Conservation (phyloP, 2,329 filamentous ascomycete species). For the Neopestalotiopsis clavispora region DNA sequence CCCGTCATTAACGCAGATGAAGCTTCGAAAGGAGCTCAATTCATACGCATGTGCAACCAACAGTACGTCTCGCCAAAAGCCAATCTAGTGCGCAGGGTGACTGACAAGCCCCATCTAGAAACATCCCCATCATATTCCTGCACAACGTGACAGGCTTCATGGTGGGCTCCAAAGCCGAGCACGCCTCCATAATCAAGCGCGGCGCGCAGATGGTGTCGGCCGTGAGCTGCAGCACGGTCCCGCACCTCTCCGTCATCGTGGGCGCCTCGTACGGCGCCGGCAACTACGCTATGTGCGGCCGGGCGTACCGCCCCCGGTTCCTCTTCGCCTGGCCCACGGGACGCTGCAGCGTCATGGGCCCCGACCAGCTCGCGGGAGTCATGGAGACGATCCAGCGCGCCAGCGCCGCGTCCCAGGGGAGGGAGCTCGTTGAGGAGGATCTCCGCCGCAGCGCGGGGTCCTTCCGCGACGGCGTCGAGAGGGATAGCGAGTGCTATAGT, state of each 20-base stretch:
- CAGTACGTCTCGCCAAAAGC: slow-evolving; percentile 22
- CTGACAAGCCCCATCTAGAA: slow-evolving; percentile 6
- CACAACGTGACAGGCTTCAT: slow-evolving; percentile 55
- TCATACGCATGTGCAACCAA: slow-evolving; percentile 49
- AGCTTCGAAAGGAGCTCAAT: slow-evolving; percentile 45
- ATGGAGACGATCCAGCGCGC: slow-evolving; percentile 34
- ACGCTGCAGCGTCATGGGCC: slow-evolving; percentile 45
- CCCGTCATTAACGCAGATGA: slow-evolving; percentile 46
- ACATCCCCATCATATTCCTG: slow-evolving; percentile 47
- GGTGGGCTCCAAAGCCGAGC: slow-evolving; percentile 50
- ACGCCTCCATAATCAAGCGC: slow-evolving; percentile 47
- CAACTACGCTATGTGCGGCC: slow-evolving; percentile 52
- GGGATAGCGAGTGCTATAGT: slow-evolving; percentile 28
- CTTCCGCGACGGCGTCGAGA: slow-evolving; percentile 25
- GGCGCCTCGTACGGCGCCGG: slow-evolving; percentile 51
- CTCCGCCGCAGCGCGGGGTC: neutral
- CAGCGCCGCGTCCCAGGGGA: slow-evolving; percentile 24
- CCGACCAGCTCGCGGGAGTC: slow-evolving; percentile 44
- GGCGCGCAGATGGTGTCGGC: slow-evolving; percentile 50
- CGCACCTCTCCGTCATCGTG: slow-evolving; percentile 48
- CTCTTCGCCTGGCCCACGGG: slow-evolving; percentile 47
- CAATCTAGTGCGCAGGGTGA: neutral
- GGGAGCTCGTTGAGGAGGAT: neutral
- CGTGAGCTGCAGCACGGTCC: slow-evolving; percentile 46
- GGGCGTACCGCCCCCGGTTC: slow-evolving; percentile 46